phyloP scores from a whole-genome alignment of 768 basidiomycete genomes.

The Plicaturopsis crispa region DNA sequence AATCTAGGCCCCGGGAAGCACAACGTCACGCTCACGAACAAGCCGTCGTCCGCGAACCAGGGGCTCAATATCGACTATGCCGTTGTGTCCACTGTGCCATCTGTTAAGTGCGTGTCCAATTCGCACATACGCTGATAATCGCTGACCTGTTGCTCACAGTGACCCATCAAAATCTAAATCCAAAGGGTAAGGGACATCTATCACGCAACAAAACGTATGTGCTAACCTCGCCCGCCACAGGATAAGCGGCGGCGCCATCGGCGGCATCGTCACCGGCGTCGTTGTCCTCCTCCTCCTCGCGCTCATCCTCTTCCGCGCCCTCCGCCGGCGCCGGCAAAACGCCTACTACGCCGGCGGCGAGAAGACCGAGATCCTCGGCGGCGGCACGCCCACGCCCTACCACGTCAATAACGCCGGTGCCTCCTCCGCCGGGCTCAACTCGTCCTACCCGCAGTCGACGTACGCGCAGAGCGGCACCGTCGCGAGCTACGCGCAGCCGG shows the following conservation, averaged over 20 bases:
- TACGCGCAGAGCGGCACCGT: too few relatives aligned
- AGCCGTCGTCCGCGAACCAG: slow-evolving; percentile 12
- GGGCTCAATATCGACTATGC: slow-evolving; percentile 27
- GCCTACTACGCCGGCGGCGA: too few relatives aligned
- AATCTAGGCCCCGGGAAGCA: slow-evolving; percentile 22
- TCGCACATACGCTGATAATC: neutral
- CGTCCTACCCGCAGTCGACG: too few relatives aligned
- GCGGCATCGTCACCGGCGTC: neutral
- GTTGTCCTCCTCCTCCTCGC: neutral
- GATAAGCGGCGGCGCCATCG: neutral
- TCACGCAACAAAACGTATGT: neutral
- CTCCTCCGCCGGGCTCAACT: too few relatives aligned
- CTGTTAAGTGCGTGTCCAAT: neutral
- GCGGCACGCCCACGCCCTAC: too few relatives aligned
- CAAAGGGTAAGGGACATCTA: neutral
- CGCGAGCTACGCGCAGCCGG: too few relatives aligned
- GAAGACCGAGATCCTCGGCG: too few relatives aligned
- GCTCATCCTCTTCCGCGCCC: neutral
- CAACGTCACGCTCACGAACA: slow-evolving; percentile 25
- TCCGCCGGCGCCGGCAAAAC: too few relatives aligned
- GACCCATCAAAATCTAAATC: neutral
- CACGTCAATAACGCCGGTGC: too few relatives aligned
- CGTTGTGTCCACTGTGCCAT: slow-evolving; percentile 7
- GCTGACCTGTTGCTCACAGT: too few relatives aligned
- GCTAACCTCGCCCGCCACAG: neutral